Base-by-base conservation (phyloP, 441 rosid species). In the Gossypium davidsonii region DNA sequence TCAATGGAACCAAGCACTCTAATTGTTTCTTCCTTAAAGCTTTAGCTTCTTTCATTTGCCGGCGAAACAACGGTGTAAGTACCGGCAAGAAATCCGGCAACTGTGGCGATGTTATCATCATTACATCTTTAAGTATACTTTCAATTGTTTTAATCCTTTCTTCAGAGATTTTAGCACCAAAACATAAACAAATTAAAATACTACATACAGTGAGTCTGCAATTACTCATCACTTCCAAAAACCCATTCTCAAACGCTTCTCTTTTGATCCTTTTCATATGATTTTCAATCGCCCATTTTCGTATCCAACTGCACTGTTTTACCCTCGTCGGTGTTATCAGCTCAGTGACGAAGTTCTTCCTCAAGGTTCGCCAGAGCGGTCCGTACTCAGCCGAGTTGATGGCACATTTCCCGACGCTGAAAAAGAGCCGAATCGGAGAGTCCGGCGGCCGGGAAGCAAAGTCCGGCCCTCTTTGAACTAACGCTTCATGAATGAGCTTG, bases 361-460 rank as follows among this genome's bases (percentile, higher is more conserved):
- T 80, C 21, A 93, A 80, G 39, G 88, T 78, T 26, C 96, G 77
- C 96, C 98, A 93, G 1, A 93, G 82, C 7, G 92, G 88, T 1
- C 97, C 97, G 21, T 93, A 93, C 73, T 80, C 88, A 2, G 96
- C 91, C 0, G 97, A 93, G 87, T 91, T 90, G 63, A 93, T 88
- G 73, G 97, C 92, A 52, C 94, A 91, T 72, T 93, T 93, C 3
- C 97, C 94, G 14, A 93, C 86, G 6, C 98, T 93, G 78, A 93
- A 93, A 18, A 93, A 74, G 4, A 90, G 85, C 6, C 97, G 82
- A 78, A 91, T 89, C 0, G 94, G 95, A 0, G 97, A 93, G 73
- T 93, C 98, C 0, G 90, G 78, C 0, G 98, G 98, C 2, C 98
- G 79, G 53, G 86, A 85, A 5, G 94, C 98, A 74, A 93, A 91